phyloP scores from a whole-genome alignment of 2,329 filamentous ascomycete genomes.

The Calycina herbarum region DNA sequence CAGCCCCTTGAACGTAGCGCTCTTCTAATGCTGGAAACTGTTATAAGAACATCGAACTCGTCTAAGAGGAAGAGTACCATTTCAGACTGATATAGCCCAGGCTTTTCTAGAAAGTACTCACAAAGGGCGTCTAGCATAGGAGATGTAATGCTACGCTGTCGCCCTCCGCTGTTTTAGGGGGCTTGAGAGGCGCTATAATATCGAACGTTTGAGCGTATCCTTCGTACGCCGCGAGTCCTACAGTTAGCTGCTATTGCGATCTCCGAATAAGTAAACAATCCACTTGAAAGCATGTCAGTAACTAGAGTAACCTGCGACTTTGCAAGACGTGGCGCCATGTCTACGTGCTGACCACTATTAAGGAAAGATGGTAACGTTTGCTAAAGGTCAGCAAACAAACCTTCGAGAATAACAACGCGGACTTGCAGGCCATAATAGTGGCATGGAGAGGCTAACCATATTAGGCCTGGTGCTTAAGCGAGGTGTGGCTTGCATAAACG shows the following conservation, averaged over 20 bases:
- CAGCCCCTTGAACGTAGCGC: too few species aligned
- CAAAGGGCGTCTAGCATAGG: constrained; percentile 28
- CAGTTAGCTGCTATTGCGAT: constrained; percentile 14
- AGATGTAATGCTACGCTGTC: constrained; percentile 26
- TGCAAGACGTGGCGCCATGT: constrained; percentile 10
- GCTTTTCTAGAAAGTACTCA: constrained; percentile 28
- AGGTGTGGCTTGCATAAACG: too few species aligned
- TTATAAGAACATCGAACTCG: too few species aligned
- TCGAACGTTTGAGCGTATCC: constrained; percentile 19
- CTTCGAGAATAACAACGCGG: too few species aligned
- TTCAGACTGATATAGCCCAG: too few species aligned
- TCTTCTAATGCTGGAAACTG: too few species aligned
- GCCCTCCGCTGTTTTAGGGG: constrained; percentile 25
- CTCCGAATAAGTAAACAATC: constrained; percentile 12
- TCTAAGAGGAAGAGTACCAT: too few species aligned
- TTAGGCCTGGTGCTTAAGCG: too few species aligned
- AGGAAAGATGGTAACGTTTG: too few species aligned
- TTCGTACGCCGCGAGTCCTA: not conserved
- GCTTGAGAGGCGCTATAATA: constrained; percentile 25
- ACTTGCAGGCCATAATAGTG: too few species aligned
- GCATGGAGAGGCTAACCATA: too few species aligned
- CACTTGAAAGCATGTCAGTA: constrained; percentile 12
- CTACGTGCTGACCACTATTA: not conserved
- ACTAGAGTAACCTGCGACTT: constrained; percentile 10
- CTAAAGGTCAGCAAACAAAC: too few species aligned